Evolutionary conservation across 2,329 filamentous ascomycete species (phyloP).

Genomic region (Colletotrichum camelliae): DNA sequence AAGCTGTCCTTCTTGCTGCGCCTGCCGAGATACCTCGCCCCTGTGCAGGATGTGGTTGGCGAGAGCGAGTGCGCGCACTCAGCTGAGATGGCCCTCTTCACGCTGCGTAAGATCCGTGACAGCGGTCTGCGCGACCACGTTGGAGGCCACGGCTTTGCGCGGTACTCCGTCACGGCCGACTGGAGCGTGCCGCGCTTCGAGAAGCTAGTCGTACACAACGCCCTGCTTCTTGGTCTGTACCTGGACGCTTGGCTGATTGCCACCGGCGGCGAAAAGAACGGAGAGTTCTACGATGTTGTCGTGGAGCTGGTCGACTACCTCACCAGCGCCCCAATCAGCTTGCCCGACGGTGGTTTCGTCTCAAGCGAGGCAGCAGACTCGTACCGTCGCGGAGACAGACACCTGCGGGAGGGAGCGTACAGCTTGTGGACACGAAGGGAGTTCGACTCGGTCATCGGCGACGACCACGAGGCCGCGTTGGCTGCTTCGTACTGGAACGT

Average conservation of each 20-base stretch:
- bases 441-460: slow-evolving; percentile 76
- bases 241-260: slow-evolving; percentile 79
- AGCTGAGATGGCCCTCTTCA: slow-evolving; percentile 79
- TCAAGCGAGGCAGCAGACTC: slow-evolving; percentile 94
- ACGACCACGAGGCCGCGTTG: slow-evolving; percentile 56
- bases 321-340: slow-evolving; percentile 71
- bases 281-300: slow-evolving; percentile 78
- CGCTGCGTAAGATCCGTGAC: slow-evolving; percentile 74
- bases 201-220: slow-evolving; percentile 95
- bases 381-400: slow-evolving; percentile 71
- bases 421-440: slow-evolving; percentile 94
- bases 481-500: slow-evolving; percentile 87
- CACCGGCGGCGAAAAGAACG: slow-evolving; percentile 53
- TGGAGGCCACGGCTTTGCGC: slow-evolving; percentile 59
- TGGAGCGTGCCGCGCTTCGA: slow-evolving; percentile 97
- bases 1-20: slow-evolving; percentile 85
- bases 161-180: slow-evolving; percentile 89
- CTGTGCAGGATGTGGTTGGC: slow-evolving; percentile 88
- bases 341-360: slow-evolving; percentile 76
- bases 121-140: slow-evolving; percentile 63
- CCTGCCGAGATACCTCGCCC: slow-evolving; percentile 71
- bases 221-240: slow-evolving; percentile 82
- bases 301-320: slow-evolving; percentile 89
- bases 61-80: slow-evolving; percentile 76
- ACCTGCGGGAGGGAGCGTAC: slow-evolving; percentile 90